Conservation (phyloP, 176 grass and related monocot species). For the Oryza meridionalis region DNA sequence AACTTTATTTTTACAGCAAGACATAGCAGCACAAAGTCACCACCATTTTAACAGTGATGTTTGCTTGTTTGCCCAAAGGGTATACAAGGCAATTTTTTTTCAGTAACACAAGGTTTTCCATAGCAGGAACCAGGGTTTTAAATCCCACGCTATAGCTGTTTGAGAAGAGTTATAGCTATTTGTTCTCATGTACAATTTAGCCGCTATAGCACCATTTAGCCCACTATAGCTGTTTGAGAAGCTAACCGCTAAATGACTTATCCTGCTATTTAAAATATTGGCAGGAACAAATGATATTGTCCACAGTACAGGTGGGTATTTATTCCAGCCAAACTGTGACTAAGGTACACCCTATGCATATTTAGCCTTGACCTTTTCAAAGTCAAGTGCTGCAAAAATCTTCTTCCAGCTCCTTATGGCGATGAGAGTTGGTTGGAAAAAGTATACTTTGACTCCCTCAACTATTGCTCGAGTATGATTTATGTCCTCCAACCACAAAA, state of each 20-base stretch:
- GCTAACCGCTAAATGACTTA: too few species aligned
- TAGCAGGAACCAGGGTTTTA: not conserved
- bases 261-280: too few species aligned
- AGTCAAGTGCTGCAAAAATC: constrained; percentile 52
- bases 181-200: too few species aligned
- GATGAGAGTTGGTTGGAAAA: constrained; percentile 48
- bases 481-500: too few species aligned
- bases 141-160: too few species aligned
- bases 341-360: constrained; percentile 8
- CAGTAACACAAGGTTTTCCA: not conserved
- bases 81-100: not conserved
- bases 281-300: not conserved
- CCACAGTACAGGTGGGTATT: not conserved
- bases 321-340: not conserved
- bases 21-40: not conserved
- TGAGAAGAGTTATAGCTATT: too few species aligned
- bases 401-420: constrained; percentile 69
- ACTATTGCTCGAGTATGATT: too few species aligned
- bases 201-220: too few species aligned
- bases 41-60: not conserved
- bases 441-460: too few species aligned
- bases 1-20: too few species aligned
- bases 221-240: too few species aligned
- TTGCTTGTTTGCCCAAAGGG: not conserved
- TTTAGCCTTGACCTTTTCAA: constrained; percentile 63